Evolutionary conservation across 2,329 filamentous ascomycete species (phyloP).

Genomic region (Colletotrichum viniferum): DNA sequence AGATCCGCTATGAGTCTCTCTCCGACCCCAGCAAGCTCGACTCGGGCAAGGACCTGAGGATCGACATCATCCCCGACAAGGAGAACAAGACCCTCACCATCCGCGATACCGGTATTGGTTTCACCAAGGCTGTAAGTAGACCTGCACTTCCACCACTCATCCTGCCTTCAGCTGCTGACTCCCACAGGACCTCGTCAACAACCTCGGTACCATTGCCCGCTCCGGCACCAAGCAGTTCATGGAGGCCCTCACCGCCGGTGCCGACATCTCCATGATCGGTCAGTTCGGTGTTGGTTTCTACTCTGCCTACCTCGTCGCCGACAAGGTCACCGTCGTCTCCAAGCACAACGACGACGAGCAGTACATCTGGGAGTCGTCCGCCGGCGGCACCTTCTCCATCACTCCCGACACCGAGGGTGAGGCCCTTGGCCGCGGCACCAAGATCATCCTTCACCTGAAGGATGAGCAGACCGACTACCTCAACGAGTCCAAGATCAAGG

Average conservation of each 20-base stretch:
- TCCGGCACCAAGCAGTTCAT: slow-evolving; percentile 99
- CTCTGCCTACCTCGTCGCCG: slow-evolving; percentile 98
- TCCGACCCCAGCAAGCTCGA: slow-evolving; percentile 98
- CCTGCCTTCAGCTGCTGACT: slow-evolving; percentile 38
- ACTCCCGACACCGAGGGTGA: slow-evolving; percentile 88
- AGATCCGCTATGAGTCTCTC: slow-evolving; percentile 98
- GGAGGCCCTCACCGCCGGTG: slow-evolving; percentile 97
- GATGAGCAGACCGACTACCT: slow-evolving; percentile 99
- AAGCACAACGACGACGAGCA: slow-evolving; percentile 99
- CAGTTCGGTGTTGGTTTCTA: slow-evolving; percentile 99
- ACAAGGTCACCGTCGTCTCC: slow-evolving; percentile 92
- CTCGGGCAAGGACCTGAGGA: slow-evolving; percentile 94
- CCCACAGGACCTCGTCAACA: slow-evolving; percentile 95
- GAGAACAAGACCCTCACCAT: slow-evolving; percentile 97
- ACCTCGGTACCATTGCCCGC: slow-evolving; percentile 98
- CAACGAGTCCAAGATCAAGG: slow-evolving; percentile 99
- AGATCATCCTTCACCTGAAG: slow-evolving; percentile 99
- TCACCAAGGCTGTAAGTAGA: slow-evolving; percentile 97
- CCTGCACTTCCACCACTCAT: not conserved
- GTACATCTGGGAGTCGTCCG: slow-evolving; percentile 98
- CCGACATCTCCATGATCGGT: slow-evolving; percentile 99
- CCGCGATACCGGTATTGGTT: slow-evolving; percentile 97
- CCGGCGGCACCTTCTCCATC: slow-evolving; percentile 97
- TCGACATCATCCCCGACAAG: slow-evolving; percentile 99
- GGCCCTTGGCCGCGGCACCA: slow-evolving; percentile 90